Conservation (phyloP, 352 stramenopile genomes). For the Elongisporangium anandrum region DNA sequence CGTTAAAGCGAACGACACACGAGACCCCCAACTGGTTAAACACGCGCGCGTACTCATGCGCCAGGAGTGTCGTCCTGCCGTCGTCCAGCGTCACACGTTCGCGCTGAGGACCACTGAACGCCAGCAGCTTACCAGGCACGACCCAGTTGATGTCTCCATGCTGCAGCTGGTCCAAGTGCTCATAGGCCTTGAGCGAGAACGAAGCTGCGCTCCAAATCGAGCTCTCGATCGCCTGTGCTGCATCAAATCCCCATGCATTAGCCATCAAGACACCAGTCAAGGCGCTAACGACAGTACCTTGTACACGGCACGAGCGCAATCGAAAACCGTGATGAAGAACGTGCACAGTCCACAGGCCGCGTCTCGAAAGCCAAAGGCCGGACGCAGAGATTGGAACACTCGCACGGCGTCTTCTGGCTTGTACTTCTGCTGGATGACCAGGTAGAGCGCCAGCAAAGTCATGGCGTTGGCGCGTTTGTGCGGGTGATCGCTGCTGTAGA, state of each 20-base stretch:
- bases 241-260: background rate
- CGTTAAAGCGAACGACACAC: constrained; percentile 94
- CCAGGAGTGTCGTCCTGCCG: constrained; percentile 81
- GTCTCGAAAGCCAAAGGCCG: constrained; percentile 52
- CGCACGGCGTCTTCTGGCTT: constrained; percentile 68
- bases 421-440: constrained; percentile 39
- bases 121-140: constrained; percentile 89
- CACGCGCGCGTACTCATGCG: constrained; percentile 80
- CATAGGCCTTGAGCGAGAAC: constrained; percentile 85
- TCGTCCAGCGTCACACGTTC: constrained; percentile 57
- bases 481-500: constrained; percentile 71
- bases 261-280: background rate
- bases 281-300: constrained; percentile 46
- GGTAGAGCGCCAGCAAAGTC: constrained; percentile 89
- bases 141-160: constrained; percentile 97
- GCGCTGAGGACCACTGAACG: constrained; percentile 93
- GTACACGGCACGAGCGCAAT: constrained; percentile 88
- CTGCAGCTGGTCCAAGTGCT: constrained; percentile 91
- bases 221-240: constrained; percentile 16
- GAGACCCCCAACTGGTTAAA: constrained; percentile 35
- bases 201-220: constrained; percentile 26
- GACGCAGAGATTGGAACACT: constrained; percentile 30
- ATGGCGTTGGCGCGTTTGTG: constrained; percentile 90
- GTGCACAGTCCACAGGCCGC: constrained; percentile 66
- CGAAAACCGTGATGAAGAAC: constrained; percentile 90